Base-by-base conservation (phyloP, 75 land plant genomes). In the Picea glauca region DNA sequence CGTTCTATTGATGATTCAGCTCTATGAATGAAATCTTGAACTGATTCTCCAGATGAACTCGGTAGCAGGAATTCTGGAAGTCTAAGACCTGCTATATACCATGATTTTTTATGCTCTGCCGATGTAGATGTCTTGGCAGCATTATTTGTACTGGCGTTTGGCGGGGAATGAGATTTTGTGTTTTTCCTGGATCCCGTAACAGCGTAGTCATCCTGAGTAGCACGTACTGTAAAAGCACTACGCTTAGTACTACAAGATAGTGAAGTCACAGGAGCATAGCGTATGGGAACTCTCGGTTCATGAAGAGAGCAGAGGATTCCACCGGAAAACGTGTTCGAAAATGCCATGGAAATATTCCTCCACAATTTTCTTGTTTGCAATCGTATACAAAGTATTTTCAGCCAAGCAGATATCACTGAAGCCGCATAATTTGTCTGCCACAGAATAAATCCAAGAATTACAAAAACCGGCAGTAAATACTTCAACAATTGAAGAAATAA, bases 1-100 rank as follows among this genome's bases (percentile, higher is more conserved):
- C 73, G 73, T 70, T 70, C 73, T 8, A 70, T 70, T 70, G 54
- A 43, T 70, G 33, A 21, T 43, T 70, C 73, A 70, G 73, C 73
- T 43, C n/a, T 43, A n/a, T 43, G 46, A 70, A 70, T 20, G 20
- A 70, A 70, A 70, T 21, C 13, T 46, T 70, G 38, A 46, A 2
- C 0, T 33, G 12, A 5, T 20, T 70, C 73, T 70, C 26, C 73
- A 70, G 73, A 20, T n/a, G 12, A 38, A 38, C n/a, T 70, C n/a
- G 13, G 73, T n/a, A 70, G 8, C 73, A 70, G 73, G 23, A 70
- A 70, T 70, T 40, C 73, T 70, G 73, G 73, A 43, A 70, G 13
- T 70, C 73, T 40, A 70, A 70, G 11, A 43, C 73, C 43, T 70
- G 38, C 73, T n/a, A 43, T 70, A 46, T 38, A n/a, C 54, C 43